phyloP scores from a whole-genome alignment of 2,329 filamentous ascomycete species.

The Diaporthe nobilis region DNA sequence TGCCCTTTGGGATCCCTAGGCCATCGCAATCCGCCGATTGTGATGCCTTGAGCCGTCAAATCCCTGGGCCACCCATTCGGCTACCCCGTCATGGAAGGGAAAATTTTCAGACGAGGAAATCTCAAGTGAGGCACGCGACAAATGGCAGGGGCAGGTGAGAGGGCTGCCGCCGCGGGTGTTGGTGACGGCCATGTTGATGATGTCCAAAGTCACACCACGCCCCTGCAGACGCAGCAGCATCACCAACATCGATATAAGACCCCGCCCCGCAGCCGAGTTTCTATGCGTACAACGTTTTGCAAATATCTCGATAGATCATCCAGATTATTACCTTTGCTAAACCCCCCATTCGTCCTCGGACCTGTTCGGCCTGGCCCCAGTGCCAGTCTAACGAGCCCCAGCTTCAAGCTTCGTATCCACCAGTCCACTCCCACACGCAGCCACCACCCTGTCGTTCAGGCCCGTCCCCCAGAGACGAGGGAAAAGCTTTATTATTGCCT shows the following conservation, averaged over 20 bases:
- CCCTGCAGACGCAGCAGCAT: background rate
- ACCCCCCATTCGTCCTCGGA: slow-evolving; percentile 30
- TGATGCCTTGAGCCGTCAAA: slow-evolving; percentile 14
- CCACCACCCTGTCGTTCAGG: slow-evolving; percentile 22
- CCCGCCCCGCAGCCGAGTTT: slow-evolving; percentile 29
- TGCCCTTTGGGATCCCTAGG: background rate
- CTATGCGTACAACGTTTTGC: slow-evolving; percentile 41
- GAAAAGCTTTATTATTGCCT: slow-evolving; percentile 36
- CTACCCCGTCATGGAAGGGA: background rate
- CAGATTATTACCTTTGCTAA: slow-evolving; percentile 36
- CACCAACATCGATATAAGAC: slow-evolving; percentile 9
- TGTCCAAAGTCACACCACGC: slow-evolving; percentile 28
- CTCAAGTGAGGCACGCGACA: slow-evolving; percentile 25
- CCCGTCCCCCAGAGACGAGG: background rate
- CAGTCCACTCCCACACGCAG: slow-evolving; percentile 24
- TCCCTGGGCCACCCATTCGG: background rate
- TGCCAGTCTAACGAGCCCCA: slow-evolving; percentile 35
- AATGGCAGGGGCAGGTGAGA: background rate
- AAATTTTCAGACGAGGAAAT: background rate
- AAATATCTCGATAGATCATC: slow-evolving; percentile 37
- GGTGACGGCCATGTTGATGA: background rate
- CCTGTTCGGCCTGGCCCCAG: slow-evolving; percentile 36
- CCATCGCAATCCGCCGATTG: slow-evolving; percentile 9
- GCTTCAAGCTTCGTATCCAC: slow-evolving; percentile 37
- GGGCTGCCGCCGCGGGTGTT: background rate